phyloP scores from a whole-genome alignment of 2,329 filamentous ascomycete species.

The Diatrype stigma region DNA sequence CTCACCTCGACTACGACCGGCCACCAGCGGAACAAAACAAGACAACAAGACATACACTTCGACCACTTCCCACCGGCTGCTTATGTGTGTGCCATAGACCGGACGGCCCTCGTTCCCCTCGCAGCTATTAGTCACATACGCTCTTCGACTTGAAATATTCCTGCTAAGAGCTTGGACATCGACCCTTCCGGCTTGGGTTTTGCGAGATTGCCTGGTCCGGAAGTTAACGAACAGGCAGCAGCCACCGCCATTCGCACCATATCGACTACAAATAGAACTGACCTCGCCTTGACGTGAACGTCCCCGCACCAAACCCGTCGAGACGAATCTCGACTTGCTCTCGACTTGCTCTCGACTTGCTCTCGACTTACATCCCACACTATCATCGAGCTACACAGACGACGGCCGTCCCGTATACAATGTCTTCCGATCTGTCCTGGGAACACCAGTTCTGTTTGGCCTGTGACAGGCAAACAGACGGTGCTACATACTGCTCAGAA shows the following conservation, averaged over 20 bases:
- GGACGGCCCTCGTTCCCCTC: not conserved
- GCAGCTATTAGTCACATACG: not conserved
- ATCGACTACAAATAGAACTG: not conserved
- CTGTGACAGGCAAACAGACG: slow-evolving; percentile 84
- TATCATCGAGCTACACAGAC: slow-evolving; percentile 19
- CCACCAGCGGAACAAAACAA: not conserved
- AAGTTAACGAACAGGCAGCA: not conserved
- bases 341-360: slow-evolving; percentile 1
- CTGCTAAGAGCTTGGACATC: not conserved
- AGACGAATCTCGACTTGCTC: not conserved
- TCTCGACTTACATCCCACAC: slow-evolving; percentile 10
- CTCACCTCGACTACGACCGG: not conserved
- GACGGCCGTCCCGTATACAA: slow-evolving; percentile 23
- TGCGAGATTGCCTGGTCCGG: not conserved
- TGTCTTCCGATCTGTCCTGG: slow-evolving; percentile 61
- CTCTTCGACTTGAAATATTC: no score
- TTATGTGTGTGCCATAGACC: not conserved
- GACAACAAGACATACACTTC: not conserved
- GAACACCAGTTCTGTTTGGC: slow-evolving; percentile 89
- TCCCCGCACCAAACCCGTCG: not conserved
- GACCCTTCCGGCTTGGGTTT: not conserved
- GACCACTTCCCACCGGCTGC: not conserved
- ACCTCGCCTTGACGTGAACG: not conserved
- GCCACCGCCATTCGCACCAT: not conserved
- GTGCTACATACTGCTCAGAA: slow-evolving; percentile 86